phyloP scores from a whole-genome alignment of 2,329 filamentous ascomycete genomes.

The Tolypocladium pustulatum region DNA sequence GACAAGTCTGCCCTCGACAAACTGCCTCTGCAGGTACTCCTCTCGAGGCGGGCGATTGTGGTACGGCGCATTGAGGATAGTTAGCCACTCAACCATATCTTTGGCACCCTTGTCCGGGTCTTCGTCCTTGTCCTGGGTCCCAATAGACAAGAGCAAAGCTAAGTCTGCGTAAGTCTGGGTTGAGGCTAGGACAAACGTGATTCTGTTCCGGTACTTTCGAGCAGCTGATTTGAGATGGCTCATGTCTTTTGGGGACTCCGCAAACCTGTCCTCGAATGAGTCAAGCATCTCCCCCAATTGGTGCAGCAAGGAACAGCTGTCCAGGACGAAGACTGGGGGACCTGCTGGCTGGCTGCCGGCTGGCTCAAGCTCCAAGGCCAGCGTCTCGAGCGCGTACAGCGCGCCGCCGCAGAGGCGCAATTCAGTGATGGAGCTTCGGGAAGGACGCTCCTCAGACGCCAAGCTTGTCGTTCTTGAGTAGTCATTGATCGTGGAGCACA shows the following conservation, averaged over 20 bases:
- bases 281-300: not conserved
- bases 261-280: not conserved
- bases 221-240: not conserved
- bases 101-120: not conserved
- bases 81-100: not conserved
- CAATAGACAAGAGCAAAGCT: not conserved
- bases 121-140: not conserved
- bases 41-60: not conserved
- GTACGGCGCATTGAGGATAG: conserved; percentile 1
- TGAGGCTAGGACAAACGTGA: not conserved
- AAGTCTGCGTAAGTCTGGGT: not conserved
- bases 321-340: not conserved
- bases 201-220: not conserved
- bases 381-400: conserved; percentile 12
- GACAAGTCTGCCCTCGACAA: not conserved
- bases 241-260: not conserved
- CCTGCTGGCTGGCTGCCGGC: not conserved
- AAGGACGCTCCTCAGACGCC: not conserved
- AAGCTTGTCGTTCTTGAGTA: not conserved
- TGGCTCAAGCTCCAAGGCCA: conserved; percentile 9
- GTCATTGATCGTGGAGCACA: not conserved
- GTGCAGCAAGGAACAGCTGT: not conserved
- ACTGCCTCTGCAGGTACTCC: not conserved
- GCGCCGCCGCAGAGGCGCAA: conserved; percentile 12
- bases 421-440: conserved; percentile 3